Base-by-base conservation (phyloP, 306 rosid genomes). In the Cyclanthera cordifolia region DNA sequence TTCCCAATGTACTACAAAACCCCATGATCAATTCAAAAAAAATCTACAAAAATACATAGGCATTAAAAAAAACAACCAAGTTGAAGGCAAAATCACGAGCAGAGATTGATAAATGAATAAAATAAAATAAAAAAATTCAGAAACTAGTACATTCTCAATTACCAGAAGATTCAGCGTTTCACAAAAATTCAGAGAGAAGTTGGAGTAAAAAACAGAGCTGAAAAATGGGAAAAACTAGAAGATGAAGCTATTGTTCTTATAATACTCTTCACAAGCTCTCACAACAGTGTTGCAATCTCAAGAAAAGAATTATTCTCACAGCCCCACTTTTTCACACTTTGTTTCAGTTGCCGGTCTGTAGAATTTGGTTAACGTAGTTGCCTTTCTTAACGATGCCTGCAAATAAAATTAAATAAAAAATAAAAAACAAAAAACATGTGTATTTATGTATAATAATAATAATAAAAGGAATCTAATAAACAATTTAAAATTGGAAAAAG, bases 241-340 rank as follows among this genome's bases (percentile, higher is more conserved):
- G 12, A 13, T 48, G 45, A 25, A 12, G n/a, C 6, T 19, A 4
- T 9, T 34, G 23, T 67, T 50, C 54, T 46, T 50, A 67, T 49
- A 46, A 67, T 49, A 46, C 41, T 60, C 67, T 59, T 34, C 67
- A 28, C 4, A 4, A 28, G 32, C 32, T 4, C 2, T 28, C 32
- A 28, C 32, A 28, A 73, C 49, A 30, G 79, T 75, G 17, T 64
- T 52, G 67, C 43, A 23, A 70, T 65, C 76, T 66, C 78, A 81
- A 81, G 85, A 27, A 85, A 81, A 75, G 97, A 81, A 85, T 78
- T 72, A 53, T 55, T 78, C 47, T 46, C 60, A 54, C 37, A 5
- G 0, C 66, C 66, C 6, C 7, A 19, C 39, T 32, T 51, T 30
- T 61, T 21, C 9, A 32, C 65, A 15, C 45, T 2, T 6, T 57